phyloP scores from a whole-genome alignment of 305 asterid genomes.

The Solanum aculeatissimum region DNA sequence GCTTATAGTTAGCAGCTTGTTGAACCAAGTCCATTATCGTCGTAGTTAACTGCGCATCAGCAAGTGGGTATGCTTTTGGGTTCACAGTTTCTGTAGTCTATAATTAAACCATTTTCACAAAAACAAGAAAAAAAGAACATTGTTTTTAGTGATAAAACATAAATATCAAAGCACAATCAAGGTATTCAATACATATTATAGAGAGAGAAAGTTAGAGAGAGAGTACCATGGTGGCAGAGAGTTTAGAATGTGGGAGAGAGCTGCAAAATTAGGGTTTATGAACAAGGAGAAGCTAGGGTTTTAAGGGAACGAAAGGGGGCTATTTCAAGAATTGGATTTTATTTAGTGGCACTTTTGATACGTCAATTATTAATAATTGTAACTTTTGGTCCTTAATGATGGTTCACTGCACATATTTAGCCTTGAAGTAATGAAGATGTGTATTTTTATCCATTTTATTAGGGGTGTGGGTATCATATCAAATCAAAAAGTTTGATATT shows the following conservation, averaged over 20 bases:
- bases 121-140: not conserved
- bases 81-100: constrained; percentile 57
- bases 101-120: not conserved
- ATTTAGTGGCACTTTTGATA: not conserved
- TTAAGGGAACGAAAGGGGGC: not conserved
- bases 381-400: not conserved
- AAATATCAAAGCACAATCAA: not conserved
- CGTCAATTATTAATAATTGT: not conserved
- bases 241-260: not conserved
- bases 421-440: not conserved
- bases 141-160: not conserved
- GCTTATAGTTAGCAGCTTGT: constrained; percentile 43
- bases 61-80: constrained; percentile 58
- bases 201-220: not conserved
- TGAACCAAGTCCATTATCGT: constrained; percentile 59
- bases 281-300: not conserved
- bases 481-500: too few species aligned
- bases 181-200: not conserved
- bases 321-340: not conserved
- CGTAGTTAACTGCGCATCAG: constrained; percentile 45
- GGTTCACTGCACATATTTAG: not conserved
- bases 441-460: not conserved
- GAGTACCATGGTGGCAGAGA: not conserved
- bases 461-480: not conserved
- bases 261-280: not conserved